A percentile compares a stretch with the other conserved stretches of the same genome.
Conservation (phyloP, 139 green algal species). For the Coelastrella sp. region DNA sequence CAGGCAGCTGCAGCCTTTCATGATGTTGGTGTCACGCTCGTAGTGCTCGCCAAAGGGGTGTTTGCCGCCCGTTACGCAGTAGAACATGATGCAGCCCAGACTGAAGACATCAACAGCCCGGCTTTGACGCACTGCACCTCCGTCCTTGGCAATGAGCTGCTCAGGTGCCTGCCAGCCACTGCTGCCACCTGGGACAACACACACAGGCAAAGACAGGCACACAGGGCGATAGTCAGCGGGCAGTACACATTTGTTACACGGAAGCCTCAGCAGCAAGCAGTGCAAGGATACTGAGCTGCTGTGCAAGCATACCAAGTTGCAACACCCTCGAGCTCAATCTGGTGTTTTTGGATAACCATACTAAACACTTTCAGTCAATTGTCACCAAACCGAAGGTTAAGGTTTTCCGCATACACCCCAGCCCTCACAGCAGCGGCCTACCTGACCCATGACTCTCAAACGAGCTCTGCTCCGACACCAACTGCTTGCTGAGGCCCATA, state of each 20-base stretch:
- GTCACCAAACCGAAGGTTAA: no score
- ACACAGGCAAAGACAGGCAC: no score
- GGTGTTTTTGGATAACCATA: no score
- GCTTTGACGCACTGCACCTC: slow-evolving; percentile 74
- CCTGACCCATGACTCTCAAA: slow-evolving; percentile 85
- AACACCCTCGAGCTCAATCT: no score
- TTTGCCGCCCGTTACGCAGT: slow-evolving; percentile 82
- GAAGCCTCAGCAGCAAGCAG: no score
- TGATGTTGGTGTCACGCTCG: slow-evolving; percentile 94
- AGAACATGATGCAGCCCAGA: slow-evolving; percentile 94
- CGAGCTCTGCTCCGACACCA: slow-evolving; percentile 85
- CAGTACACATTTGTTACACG: no score
- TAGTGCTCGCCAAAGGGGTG: slow-evolving; percentile 94
- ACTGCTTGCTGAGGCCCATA: slow-evolving; percentile 96
- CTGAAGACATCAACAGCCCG: slow-evolving; percentile 95
- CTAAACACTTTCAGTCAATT: no score
- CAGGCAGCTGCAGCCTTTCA: slow-evolving; percentile 62
- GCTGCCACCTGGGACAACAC: slow-evolving; percentile 78
- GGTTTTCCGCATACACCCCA: no score
- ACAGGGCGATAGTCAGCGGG: no score
- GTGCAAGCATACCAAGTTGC: no score
- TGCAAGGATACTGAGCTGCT: no score
- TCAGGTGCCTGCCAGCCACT: slow-evolving; percentile 98
- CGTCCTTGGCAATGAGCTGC: slow-evolving; percentile 81
- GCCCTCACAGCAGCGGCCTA: slow-evolving; percentile 1